Conservation (phyloP, 371 early-diverging fungal genomes). For the Coemansia sp. region DNA sequence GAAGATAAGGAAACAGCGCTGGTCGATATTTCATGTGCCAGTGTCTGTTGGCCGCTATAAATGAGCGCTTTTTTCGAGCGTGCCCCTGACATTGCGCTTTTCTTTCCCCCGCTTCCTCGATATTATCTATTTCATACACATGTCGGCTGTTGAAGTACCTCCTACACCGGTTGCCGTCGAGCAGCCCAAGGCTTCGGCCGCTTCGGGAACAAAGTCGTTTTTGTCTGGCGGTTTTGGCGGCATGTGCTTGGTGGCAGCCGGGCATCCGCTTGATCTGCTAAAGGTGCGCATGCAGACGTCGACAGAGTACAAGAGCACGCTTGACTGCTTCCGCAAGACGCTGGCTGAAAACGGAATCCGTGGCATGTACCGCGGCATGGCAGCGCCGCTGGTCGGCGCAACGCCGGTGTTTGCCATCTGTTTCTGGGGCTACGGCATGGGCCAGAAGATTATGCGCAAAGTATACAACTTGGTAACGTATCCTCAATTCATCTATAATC, state of each 20-base stretch:
- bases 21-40: not conserved
- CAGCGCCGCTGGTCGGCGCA: slow-evolving; percentile 87
- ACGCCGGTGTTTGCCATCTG: slow-evolving; percentile 94
- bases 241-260: slow-evolving; percentile 63
- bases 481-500: not conserved
- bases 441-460: slow-evolving; percentile 58
- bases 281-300: slow-evolving; percentile 93
- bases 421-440: slow-evolving; percentile 83
- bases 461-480: slow-evolving; percentile 41
- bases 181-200: slow-evolving; percentile 19
- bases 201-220: slow-evolving; percentile 78
- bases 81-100: not conserved
- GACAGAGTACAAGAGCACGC: slow-evolving; percentile 80
- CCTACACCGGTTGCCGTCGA: slow-evolving; percentile 2
- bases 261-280: slow-evolving; percentile 84
- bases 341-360: slow-evolving; percentile 84
- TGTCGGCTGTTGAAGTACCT: slow-evolving; percentile 20
- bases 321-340: slow-evolving; percentile 88
- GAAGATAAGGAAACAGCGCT: not conserved
- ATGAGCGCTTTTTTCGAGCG: not conserved
- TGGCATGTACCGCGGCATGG: slow-evolving; percentile 94
- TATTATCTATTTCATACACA: not conserved
- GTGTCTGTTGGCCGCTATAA: not conserved
- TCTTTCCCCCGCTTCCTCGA: no score
- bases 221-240: slow-evolving; percentile 94